A percentile compares a stretch with the other conserved stretches of the same genome.
Conservation (phyloP, 2,329 filamentous ascomycete species). For the Fusarium denticulatum region DNA sequence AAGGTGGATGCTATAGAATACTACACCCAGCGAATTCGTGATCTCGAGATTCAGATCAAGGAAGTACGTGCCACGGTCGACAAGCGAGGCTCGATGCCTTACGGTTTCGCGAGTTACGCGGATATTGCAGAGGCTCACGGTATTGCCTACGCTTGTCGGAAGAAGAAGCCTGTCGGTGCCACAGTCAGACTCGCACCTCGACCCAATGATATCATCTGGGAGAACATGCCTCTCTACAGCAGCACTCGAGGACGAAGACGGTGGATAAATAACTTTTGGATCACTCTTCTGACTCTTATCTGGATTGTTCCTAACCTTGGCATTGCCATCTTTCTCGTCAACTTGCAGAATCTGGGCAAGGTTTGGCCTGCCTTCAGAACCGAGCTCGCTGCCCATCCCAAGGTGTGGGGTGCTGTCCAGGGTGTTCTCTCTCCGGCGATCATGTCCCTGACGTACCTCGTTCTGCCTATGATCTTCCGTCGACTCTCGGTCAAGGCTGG, state of each 20-base stretch:
- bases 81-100: slow-evolving; percentile 86
- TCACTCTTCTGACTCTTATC: slow-evolving; percentile 78
- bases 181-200: slow-evolving; percentile 82
- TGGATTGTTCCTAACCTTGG: slow-evolving; percentile 95
- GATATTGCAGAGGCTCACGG: slow-evolving; percentile 87
- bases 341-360: slow-evolving; percentile 79
- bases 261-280: slow-evolving; percentile 86
- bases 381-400: slow-evolving; percentile 69
- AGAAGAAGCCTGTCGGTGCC: slow-evolving; percentile 82
- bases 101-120: slow-evolving; percentile 94
- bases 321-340: slow-evolving; percentile 93
- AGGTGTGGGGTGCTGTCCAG: slow-evolving; percentile 86
- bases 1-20: slow-evolving; percentile 97
- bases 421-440: slow-evolving; percentile 90
- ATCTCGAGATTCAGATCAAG: slow-evolving; percentile 85
- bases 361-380: slow-evolving; percentile 81
- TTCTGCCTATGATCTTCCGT: slow-evolving; percentile 91
- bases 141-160: slow-evolving; percentile 83
- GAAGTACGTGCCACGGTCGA: slow-evolving; percentile 85
- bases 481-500: slow-evolving; percentile 84
- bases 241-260: slow-evolving; percentile 75
- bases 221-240: slow-evolving; percentile 82
- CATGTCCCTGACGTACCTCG: slow-evolving; percentile 86
- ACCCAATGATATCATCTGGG: slow-evolving; percentile 95
- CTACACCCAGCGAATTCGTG: slow-evolving; percentile 82